Conservation (phyloP, 2,329 filamentous ascomycete species). For the Colletotrichum sidae region DNA sequence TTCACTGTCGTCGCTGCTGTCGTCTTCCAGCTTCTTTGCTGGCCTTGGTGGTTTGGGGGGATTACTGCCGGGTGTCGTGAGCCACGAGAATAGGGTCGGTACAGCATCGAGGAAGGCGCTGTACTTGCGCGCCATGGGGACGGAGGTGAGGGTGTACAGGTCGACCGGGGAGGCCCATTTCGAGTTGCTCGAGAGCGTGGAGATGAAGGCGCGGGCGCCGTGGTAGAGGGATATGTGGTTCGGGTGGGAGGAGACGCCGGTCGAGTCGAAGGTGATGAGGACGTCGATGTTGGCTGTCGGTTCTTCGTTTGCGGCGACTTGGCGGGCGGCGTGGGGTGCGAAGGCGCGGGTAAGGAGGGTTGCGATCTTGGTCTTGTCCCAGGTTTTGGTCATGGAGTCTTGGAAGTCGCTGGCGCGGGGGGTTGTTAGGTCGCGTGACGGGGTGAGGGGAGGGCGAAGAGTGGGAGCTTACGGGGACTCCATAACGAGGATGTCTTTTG, state of each 20-base stretch:
- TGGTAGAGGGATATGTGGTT: slow-evolving; percentile 93
- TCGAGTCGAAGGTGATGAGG: slow-evolving; percentile 89
- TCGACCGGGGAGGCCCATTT: slow-evolving; percentile 80
- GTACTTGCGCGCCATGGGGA: slow-evolving; percentile 84
- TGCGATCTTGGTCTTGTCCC: slow-evolving; percentile 79
- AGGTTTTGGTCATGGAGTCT: slow-evolving; percentile 86
- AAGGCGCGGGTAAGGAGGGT: slow-evolving; percentile 79
- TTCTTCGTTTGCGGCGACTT: slow-evolving; percentile 46
- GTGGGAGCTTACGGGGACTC: slow-evolving; percentile 73
- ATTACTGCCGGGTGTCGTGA: slow-evolving; percentile 50
- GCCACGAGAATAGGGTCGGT: slow-evolving; percentile 72
- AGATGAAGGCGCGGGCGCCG: slow-evolving; percentile 81
- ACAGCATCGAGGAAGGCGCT: slow-evolving; percentile 79
- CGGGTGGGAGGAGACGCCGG: slow-evolving; percentile 86
- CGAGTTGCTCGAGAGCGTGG: slow-evolving; percentile 69
- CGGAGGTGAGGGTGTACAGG: slow-evolving; percentile 85
- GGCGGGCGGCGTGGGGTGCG: slow-evolving; percentile 69
- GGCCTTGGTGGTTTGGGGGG: slow-evolving; percentile 16
- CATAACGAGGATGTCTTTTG: slow-evolving; percentile 87
- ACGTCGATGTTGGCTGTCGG: slow-evolving; percentile 75
- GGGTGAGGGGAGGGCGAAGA: slow-evolving; percentile 2
- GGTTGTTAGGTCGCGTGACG: not conserved
- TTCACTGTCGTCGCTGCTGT: slow-evolving; percentile 26
- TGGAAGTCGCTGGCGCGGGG: slow-evolving; percentile 72
- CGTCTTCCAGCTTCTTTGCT: slow-evolving; percentile 27